Base-by-base conservation (phyloP, 192 early-diverging fungal genomes). In the Bifiguratus adelaidae region DNA sequence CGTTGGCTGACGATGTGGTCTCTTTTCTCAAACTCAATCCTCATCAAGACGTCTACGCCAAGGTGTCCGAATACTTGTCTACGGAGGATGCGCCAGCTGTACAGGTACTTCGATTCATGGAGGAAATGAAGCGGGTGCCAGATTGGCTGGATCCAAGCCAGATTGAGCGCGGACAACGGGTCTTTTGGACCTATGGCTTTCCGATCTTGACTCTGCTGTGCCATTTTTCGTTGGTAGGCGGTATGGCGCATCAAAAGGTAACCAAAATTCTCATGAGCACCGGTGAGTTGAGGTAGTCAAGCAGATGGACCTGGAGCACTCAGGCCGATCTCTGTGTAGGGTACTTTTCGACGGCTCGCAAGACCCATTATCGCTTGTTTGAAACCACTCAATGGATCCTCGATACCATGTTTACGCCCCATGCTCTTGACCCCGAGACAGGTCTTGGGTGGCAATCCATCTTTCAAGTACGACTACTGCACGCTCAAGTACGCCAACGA, bases 141-240 rank as follows among this genome's bases (percentile, higher is more conserved):
- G 59, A 61, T 3, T 61, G 59, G 59, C 41, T 61, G 2, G 43
- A 61, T 6, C 49, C 45, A 52, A 30, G 44, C 3, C 47, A 50
- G 7, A 40, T 61, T 1, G 28, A 41, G n/a, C 37, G 59, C 3
- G 59, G 59, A 0, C 59, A 61, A 47, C 33, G 48, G 7, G 59
- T 61, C 0, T 55, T 32, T 18, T 40, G 47, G 59, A 22, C 29
- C 5, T 52, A 58, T 16, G 22, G n/a, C 19, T 42, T 53, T 3
- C 35, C 47, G 34, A 46, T 58, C 1, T 30, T 32, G 7, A 32
- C 44, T 29, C 44, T 36, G 1, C 56, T 58, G 13, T 43, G 44
- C 4, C 56, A 58, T 18, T 53, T 47, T 16, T 58, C 56, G 13
- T 51, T 60, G 7, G 34, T 41, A 9, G 52, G 46, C 4, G 58